A percentile compares a stretch with the other conserved stretches of the same genome.
Conservation (phyloP, 2,329 filamentous ascomycete species). For the Drechslerella coelobrocha region DNA sequence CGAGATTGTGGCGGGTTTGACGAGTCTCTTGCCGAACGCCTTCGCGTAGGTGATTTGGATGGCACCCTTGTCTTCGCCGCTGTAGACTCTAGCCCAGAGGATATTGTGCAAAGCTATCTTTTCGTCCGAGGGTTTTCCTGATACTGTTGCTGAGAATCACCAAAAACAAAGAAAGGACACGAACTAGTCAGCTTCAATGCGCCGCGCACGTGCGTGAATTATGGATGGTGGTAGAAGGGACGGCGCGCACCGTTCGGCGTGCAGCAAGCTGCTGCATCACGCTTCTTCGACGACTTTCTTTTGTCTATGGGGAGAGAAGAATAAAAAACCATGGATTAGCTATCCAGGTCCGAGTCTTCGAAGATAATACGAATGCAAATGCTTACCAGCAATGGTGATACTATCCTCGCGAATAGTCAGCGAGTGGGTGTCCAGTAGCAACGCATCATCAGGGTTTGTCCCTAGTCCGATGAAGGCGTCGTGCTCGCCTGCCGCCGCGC, state of each 20-base stretch:
- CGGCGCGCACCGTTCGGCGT: constrained; percentile 21
- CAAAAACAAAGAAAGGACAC: neutral
- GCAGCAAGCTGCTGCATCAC: constrained; percentile 29
- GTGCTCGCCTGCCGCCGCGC: constrained; percentile 1
- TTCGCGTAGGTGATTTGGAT: constrained; percentile 77
- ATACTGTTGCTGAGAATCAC: neutral
- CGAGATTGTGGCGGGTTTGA: constrained; percentile 68
- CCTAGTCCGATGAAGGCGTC: constrained; percentile 18
- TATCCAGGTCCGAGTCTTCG: neutral
- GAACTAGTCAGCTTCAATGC: constrained; percentile 10
- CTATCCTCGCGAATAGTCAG: constrained; percentile 39
- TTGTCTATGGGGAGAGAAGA: constrained; percentile 12
- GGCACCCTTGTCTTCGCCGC: constrained; percentile 59
- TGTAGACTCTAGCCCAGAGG: constrained; percentile 75
- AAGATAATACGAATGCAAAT: neutral
- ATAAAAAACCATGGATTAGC: constrained; percentile 9
- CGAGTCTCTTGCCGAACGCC: constrained; percentile 65
- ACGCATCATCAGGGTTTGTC: constrained; percentile 39
- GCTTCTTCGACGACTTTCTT: constrained; percentile 40
- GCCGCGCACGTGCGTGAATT: neutral
- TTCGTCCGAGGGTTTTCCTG: constrained; percentile 49
- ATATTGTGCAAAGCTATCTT: constrained; percentile 81
- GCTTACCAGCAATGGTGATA: constrained; percentile 31
- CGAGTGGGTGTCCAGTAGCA: constrained; percentile 40
- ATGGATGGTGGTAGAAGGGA: constrained; percentile 3